Base-by-base conservation (phyloP, 148 eudicot genomes). In the Vaccinium macrocarpon region DNA sequence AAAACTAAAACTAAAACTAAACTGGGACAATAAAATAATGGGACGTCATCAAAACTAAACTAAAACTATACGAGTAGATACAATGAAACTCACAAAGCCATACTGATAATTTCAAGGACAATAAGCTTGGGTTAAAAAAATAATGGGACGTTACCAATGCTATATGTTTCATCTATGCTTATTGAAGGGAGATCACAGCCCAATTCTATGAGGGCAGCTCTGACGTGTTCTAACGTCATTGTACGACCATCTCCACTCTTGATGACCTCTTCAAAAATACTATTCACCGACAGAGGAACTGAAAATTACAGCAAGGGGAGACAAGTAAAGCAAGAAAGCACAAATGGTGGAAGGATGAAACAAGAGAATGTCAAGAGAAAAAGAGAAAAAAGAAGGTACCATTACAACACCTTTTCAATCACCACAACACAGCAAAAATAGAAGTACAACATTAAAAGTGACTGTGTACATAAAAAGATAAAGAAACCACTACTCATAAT, bases 221-320 rank as follows among this genome's bases (percentile, higher is more conserved):
- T 89, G 64, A 93, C 88, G 78, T 86, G 96, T 38, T 97, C 99
- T 85, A 91, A 86, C 56, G 92, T 92, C 98, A 97, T 87, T 61
- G 79, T 88, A 84, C 89, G 89, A 71, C 93, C 97, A 86, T 89
- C 92, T 84, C 90, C 91, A 81, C 86, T 90, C 84, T 95, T 95
- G 42, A 93, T 89, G 79, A 92, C 92, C 92, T 95, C 97, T 75
- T 92, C 91, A 79, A 88, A 92, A 57, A 97, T 91, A 78, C 85
- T 87, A 82, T 92, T 89, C 85, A 92, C 85, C 55, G 94, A 89
- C 82, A 92, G 81, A 32, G 94, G 90, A 81, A 86, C 99, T 95
- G 98, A 85, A 85, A 86, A 86, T 80, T 15, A 82, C 82, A 82
- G 76, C 19, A 57, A 2, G 78, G 12, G 25, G 51, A 50, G 50